Base-by-base conservation (phyloP, 2,329 filamentous ascomycete species). In the Nakataea oryzae region DNA sequence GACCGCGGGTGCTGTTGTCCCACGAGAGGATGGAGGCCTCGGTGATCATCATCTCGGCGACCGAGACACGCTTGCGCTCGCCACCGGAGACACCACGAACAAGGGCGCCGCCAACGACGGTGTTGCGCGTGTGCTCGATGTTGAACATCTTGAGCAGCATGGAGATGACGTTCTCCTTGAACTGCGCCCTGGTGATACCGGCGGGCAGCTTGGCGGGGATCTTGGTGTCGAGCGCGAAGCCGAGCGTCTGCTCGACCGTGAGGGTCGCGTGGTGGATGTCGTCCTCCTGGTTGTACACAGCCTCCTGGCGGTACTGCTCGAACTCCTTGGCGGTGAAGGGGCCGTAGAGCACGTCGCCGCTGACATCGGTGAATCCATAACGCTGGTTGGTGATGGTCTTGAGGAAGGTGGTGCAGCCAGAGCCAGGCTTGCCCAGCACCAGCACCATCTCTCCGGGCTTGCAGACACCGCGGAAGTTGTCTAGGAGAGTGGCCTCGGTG, bases 111-210 rank as follows among this genome's bases (percentile, higher is more conserved):
- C 93, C 93, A 29, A 96, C 91, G 32, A 93, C 85, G 0, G 93
- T 97, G 71, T 92, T 84, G 60, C 85, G 83, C 0, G 91, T 96
- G 73, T 96, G 91, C 72, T 93, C 89, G 61, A 96, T 96, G 71
- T 93, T 95, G 79, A 96, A 96, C 89, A 96, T 95, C 70, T 90
- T 91, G 60, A 96, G 79, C 63, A 96, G 79, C 69, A 88, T 84
- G 24, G 85, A 81, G 64, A 93, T 81, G 63, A 96, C 86, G 67
- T 86, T 85, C 59, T 89, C 81, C 76, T 93, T 93, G 78, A 93
- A 93, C 50, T 63, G 50, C 21, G 75, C 72, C 71, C 89, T 89
- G 54, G 83, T 86, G 67, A 95, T 81, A 27, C 90, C 90, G 4
- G 81, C 84, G 0, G 90, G 89, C 58, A 91, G 81, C 73, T 93